Percentiles rank a stretch among this genome's conserved stretches.
These are phyloP conservation scores for Crotalaria pallida DNA, from an alignment of 306 rosid species.

Conservation along the genomic window DNA sequence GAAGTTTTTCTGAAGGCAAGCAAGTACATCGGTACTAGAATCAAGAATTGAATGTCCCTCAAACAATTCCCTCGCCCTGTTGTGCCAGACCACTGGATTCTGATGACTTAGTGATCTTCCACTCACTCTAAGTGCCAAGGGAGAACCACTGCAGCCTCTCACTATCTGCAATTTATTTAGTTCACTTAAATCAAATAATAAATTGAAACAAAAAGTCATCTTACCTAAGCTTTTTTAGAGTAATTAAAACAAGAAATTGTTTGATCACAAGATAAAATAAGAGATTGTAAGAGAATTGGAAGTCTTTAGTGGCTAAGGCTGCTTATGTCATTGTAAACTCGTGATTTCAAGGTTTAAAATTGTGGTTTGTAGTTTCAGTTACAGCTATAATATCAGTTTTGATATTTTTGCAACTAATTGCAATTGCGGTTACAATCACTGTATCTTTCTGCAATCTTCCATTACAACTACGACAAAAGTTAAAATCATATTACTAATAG, in stretches of 20 bases:
- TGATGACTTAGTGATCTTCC: conserved; percentile 37
- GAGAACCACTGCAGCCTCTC: conserved; percentile 41
- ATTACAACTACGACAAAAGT: too few species aligned
- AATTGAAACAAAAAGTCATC: neutral
- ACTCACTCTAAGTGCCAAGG: conserved; percentile 46
- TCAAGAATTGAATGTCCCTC: conserved; percentile 30
- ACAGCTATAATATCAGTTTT: too few species aligned
- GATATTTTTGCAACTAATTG: too few species aligned
- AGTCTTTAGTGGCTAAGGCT: neutral
- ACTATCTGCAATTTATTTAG: conserved; percentile 42
- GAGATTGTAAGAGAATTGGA: neutral
- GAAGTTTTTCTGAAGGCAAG: conserved; percentile 39
- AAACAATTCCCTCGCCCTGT: conserved; percentile 17
- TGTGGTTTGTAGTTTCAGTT: too few species aligned
- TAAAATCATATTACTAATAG: too few species aligned
- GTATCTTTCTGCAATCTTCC: too few species aligned
- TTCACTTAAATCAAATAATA: neutral
- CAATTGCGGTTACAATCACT: too few species aligned
- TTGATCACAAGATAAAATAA: neutral
- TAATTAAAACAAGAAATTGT: neutral
- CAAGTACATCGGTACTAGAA: conserved; percentile 17
- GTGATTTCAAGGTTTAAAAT: too few species aligned
- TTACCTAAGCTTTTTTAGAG: neutral
- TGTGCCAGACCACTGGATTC: conserved; percentile 25
- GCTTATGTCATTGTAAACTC: neutral